Evolutionary conservation across 129 eudicot species (phyloP), one percentile per base, ranked within the genome.

Genomic region (Glebionis coronaria): DNA sequence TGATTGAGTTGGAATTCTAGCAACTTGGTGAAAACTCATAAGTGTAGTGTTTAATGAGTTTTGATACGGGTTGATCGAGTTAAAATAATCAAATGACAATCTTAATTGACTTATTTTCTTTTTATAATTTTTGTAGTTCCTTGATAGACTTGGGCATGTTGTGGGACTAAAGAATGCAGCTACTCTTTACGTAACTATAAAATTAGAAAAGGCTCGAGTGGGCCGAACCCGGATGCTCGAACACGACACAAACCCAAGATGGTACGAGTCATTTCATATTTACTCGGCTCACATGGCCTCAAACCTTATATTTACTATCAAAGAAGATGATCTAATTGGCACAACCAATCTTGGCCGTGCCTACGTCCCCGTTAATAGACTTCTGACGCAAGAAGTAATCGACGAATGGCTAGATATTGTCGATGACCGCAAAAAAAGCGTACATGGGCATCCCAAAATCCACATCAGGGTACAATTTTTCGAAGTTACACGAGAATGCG

Each of bases 251-350:
- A 91, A 88, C 75, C 98, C 98, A 2, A 77, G 86, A 12, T 91
- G 98, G 98, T 80, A 85, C 65, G 98, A 91, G 60, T 80, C 93
- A 0, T 91, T 91, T 28, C 98, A 91, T 82, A 82, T 91, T 10
- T 88, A 88, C 80, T 88, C 96, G 44, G 98, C 96, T 31, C 98
- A 91, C 58, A 70, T 83, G 95, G 98, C 95, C 16, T 83, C 98
- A 14, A 50, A 85, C 23, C 84, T 91, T 1, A 70, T 83, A 13
- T 85, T 91, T 69, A 80, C 95, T 0, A 52, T 88, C 64, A 91
- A 91, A 74, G 73, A 79, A 55, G 90, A 79, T 49, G 84, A 85
- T 45, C 81, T 95, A 2, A 78, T 91, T 15, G 98, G 98, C 2
- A 91, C 95, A 1, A 79, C 80, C 12, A 61, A 82, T 12, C 31